Percentiles rank a stretch among this genome's conserved stretches.
phyloP scores from a whole-genome alignment of 257 asterid species.

The Solanum chiquidenum region DNA sequence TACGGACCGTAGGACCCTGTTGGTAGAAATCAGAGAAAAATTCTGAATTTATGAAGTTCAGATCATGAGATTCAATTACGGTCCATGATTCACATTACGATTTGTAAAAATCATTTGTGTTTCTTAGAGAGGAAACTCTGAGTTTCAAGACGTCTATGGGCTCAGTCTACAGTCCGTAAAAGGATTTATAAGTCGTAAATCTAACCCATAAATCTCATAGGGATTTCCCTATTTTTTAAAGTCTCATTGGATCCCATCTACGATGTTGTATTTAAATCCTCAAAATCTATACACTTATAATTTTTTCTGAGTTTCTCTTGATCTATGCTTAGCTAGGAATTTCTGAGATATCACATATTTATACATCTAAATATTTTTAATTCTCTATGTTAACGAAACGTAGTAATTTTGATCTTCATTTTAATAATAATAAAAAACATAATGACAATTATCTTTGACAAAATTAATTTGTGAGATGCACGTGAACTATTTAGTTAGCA shows the following conservation, averaged over 20 bases:
- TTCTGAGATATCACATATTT: not conserved
- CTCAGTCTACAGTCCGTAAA: not conserved
- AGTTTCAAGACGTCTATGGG: too few species aligned
- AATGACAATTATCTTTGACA: not conserved
- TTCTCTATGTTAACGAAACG: not conserved
- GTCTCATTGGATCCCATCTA: not conserved
- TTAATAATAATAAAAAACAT: not conserved
- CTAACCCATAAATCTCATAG: too few species aligned
- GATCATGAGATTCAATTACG: not conserved
- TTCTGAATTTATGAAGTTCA: not conserved
- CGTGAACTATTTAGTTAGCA: not conserved
- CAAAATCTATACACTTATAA: not conserved
- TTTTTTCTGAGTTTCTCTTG: not conserved
- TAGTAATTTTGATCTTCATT: not conserved
- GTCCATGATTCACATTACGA: not conserved
- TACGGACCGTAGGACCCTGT: too few species aligned
- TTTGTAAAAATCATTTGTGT: not conserved
- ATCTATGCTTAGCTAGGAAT: not conserved
- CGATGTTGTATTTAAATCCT: too few species aligned
- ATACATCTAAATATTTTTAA: not conserved
- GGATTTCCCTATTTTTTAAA: not conserved
- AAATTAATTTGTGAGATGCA: not conserved
- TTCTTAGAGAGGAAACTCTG: too few species aligned
- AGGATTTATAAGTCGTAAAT: too few species aligned
- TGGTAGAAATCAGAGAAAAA: not conserved